Conservation (phyloP, 2,329 filamentous ascomycete species). For the Penicillium sp. region DNA sequence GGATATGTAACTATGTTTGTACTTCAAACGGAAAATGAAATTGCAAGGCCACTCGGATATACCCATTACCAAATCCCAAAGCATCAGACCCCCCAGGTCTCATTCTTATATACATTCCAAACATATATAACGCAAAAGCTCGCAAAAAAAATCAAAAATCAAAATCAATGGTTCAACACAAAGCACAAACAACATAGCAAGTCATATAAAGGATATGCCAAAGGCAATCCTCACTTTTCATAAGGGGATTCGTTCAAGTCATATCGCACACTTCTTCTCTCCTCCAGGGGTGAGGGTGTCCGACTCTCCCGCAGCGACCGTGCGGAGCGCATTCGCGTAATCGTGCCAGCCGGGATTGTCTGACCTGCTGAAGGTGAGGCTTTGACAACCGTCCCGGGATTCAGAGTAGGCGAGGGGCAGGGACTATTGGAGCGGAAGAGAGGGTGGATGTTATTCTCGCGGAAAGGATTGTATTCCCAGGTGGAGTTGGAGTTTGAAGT, state of each 20-base stretch:
- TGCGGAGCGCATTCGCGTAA: slow-evolving; percentile 40
- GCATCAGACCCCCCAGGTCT: background rate
- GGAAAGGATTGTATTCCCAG: slow-evolving; percentile 26
- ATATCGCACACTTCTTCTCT: slow-evolving; percentile 22
- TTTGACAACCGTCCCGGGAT: slow-evolving; percentile 56
- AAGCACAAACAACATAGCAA: slow-evolving; percentile 1
- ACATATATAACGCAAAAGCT: slow-evolving; percentile 7
- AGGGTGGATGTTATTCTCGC: slow-evolving; percentile 59
- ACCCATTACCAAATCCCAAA: background rate
- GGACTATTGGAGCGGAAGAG: slow-evolving; percentile 59
- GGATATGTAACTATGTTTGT: background rate
- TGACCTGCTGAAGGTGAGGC: slow-evolving; percentile 59
- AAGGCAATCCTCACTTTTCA: slow-evolving; percentile 25
- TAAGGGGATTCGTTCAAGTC: slow-evolving; percentile 33
- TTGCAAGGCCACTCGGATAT: background rate
- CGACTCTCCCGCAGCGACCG: slow-evolving; percentile 31
- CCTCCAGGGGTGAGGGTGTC: slow-evolving; percentile 13
- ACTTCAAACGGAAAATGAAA: background rate
- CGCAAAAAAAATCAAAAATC: background rate
- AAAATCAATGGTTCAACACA: background rate
- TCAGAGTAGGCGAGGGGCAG: slow-evolving; percentile 53
- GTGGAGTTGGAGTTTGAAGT: slow-evolving; percentile 8
- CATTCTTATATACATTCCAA: background rate
- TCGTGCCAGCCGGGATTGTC: slow-evolving; percentile 46
- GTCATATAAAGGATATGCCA: background rate